Percentiles rank a stretch among this genome's conserved stretches.
phyloP scores from a whole-genome alignment of 2,329 filamentous ascomycete species.

The Nemania sp. region DNA sequence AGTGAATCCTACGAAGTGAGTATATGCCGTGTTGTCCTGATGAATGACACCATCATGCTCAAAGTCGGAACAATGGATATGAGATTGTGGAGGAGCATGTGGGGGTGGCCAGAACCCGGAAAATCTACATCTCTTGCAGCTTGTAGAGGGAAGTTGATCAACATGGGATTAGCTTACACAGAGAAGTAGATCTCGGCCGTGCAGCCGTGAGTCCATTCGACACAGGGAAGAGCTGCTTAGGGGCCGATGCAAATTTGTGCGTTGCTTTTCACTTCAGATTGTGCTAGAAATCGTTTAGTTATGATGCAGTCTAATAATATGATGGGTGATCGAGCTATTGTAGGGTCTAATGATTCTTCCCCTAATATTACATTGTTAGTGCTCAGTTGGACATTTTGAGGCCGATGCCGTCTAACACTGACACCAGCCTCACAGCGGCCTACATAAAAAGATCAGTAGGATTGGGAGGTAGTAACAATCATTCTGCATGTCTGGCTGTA shows the following conservation, averaged over 20 bases:
- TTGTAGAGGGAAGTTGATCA: background rate
- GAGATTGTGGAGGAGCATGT: background rate
- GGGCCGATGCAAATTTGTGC: constrained; percentile 5
- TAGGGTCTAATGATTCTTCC: background rate
- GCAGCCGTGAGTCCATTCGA: background rate
- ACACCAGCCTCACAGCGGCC: background rate
- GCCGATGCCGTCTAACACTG: background rate
- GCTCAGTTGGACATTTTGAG: too few relatives aligned
- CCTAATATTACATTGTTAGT: too few relatives aligned
- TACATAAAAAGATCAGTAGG: background rate
- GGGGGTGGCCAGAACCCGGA: background rate
- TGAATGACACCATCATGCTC: constrained; percentile 2
- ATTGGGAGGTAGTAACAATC: background rate
- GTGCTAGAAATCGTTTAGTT: constrained; percentile 11
- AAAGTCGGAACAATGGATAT: constrained; percentile 2
- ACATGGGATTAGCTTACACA: constrained; percentile 3
- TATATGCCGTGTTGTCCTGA: constrained; percentile 9
- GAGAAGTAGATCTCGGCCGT: background rate
- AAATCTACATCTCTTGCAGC: constrained; percentile 4
- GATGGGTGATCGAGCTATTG: constrained; percentile 1
- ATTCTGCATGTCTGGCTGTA: constrained; percentile 6
- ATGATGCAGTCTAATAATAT: background rate
- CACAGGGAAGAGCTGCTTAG: constrained; percentile 1
- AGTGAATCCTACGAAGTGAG: background rate
- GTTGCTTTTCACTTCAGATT: constrained; percentile 18